These are phyloP conservation scores for Excoecaria cochinchinensis DNA, from an alignment of 345 rosid genomes.

Conservation along the genomic window DNA sequence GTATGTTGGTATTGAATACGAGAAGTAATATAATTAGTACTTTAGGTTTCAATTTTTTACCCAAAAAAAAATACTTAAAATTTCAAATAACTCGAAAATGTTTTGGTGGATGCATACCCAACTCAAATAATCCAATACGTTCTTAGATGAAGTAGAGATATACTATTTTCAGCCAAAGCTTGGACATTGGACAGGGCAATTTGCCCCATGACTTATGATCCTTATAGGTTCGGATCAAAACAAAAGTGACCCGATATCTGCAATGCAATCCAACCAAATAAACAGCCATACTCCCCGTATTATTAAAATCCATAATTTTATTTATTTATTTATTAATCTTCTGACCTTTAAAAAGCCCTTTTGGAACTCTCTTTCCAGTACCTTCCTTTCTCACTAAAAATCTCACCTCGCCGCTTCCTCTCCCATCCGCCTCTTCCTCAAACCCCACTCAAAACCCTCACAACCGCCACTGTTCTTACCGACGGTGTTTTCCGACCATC, in stretches of 20 bases:
- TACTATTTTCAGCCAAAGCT: too few relatives aligned
- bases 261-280: neutral
- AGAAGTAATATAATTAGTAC: too few relatives aligned
- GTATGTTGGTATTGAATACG: too few relatives aligned
- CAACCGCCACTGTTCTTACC: neutral
- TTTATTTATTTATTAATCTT: neutral
- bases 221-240: neutral
- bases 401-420: conserved; percentile 10
- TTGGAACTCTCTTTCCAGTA: neutral
- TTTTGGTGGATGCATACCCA: too few relatives aligned
- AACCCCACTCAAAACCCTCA: neutral
- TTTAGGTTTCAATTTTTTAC: too few relatives aligned
- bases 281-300: neutral
- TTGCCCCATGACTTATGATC: too few relatives aligned
- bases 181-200: too few relatives aligned
- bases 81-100: too few relatives aligned
- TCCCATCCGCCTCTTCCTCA: neutral
- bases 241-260: neutral
- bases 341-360: neutral
- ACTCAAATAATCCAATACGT: too few relatives aligned
- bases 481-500: neutral
- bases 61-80: too few relatives aligned
- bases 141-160: too few relatives aligned
- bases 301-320: neutral
- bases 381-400: neutral